Evolutionary conservation across 257 asterid genomes (phyloP).

Genomic region (Nemophila menziesii): DNA sequence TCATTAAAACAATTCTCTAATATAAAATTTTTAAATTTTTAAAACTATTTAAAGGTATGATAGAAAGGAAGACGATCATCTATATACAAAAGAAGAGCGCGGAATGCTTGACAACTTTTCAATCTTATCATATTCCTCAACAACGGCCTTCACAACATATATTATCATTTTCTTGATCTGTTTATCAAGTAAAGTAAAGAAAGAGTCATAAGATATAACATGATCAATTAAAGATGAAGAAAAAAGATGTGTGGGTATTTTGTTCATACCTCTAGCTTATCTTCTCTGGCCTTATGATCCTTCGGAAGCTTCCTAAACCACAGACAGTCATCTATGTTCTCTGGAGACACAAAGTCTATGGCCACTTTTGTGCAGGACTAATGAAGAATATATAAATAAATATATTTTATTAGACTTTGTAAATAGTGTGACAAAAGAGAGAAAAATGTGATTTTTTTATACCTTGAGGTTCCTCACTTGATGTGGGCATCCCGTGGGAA

Average conservation of each 20-base stretch:
- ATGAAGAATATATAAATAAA: constrained; percentile 1
- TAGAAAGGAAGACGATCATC: too few species aligned
- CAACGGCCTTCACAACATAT: constrained; percentile 53
- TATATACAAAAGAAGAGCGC: neutral
- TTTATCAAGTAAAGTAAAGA: constrained; percentile 2
- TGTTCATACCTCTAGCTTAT: constrained; percentile 74
- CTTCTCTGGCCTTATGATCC: constrained; percentile 82
- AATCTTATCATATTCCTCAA: constrained; percentile 56
- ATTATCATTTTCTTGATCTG: constrained; percentile 92
- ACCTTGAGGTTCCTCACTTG: constrained; percentile 80
- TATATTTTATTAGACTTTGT: neutral
- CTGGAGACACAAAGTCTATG: constrained; percentile 88
- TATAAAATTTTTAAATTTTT: too few species aligned
- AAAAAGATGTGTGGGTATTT: neutral
- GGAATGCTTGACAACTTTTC: constrained; percentile 8
- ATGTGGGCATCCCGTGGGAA: constrained; percentile 90
- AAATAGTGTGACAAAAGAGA: neutral
- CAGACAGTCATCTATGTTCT: constrained; percentile 67
- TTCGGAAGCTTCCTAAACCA: constrained; percentile 75
- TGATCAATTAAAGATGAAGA: neutral
- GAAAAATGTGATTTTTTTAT: neutral
- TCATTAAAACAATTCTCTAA: too few species aligned
- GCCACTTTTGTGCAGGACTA: constrained; percentile 97
- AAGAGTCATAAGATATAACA: too few species aligned
- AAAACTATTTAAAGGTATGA: too few species aligned